Evolutionary conservation across 2,329 filamentous ascomycete species (phyloP).

Genomic region (Penicillium sp.): DNA sequence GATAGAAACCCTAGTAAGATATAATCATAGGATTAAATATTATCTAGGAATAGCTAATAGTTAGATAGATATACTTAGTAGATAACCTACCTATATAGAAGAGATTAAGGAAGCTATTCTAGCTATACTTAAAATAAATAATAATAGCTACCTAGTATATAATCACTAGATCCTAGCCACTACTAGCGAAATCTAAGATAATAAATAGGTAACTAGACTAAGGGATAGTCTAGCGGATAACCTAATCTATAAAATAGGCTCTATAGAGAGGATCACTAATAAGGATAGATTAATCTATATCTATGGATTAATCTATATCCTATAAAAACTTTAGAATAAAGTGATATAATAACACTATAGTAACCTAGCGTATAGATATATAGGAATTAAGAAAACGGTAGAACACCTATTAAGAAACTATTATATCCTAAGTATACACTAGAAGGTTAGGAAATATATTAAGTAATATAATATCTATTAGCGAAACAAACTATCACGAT

Average conservation of each 20-base stretch:
- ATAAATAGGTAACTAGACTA: not conserved
- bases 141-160: slow-evolving; percentile 2
- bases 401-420: slow-evolving; percentile 1
- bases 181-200: slow-evolving; percentile 1
- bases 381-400: not conserved
- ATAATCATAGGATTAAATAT: slow-evolving; percentile 2
- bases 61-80: not conserved
- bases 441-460: slow-evolving; percentile 6
- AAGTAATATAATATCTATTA: not conserved
- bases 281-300: not conserved
- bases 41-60: not conserved
- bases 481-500: not conserved
- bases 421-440: slow-evolving; percentile 1
- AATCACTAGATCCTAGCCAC: slow-evolving; percentile 3
- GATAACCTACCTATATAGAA: not conserved
- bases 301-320: slow-evolving; percentile 10
- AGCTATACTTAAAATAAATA: slow-evolving; percentile 3
- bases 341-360: slow-evolving; percentile 5
- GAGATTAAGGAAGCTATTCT: not conserved
- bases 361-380: not conserved
- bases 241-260: not conserved
- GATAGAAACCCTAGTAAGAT: not conserved
- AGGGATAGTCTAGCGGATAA: not conserved
- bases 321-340: slow-evolving; percentile 1
- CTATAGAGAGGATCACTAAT: not conserved